Evolutionary conservation across 2,329 filamentous ascomycete genomes (phyloP).

Genomic region (Curvularia sp.): DNA sequence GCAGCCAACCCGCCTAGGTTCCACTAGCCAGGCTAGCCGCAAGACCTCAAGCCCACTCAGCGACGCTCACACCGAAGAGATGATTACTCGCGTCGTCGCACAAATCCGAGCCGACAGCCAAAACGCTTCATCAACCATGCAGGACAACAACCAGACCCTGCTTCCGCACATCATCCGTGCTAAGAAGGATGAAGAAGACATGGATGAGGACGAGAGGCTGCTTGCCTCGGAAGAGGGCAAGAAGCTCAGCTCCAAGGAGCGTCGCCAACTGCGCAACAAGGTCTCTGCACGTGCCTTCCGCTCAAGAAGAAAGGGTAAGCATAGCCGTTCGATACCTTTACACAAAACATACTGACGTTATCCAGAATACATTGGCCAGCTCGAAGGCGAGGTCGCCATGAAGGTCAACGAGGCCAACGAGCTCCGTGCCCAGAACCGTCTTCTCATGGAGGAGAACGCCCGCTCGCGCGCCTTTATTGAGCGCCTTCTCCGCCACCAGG

Average conservation of each 20-base stretch:
- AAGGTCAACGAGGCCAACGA: conserved; percentile 86
- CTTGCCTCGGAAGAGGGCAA: conserved; percentile 98
- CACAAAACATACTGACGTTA: conserved; percentile 56
- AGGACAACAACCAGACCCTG: conserved; percentile 57
- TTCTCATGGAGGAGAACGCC: conserved; percentile 83
- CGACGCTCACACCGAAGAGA: conserved; percentile 72
- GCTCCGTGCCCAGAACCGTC: conserved; percentile 79
- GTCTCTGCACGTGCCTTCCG: conserved; percentile 97
- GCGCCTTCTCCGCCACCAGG: conserved; percentile 66
- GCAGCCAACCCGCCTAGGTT: conserved; percentile 37
- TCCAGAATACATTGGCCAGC: conserved; percentile 92
- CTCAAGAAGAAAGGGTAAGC: conserved; percentile 94
- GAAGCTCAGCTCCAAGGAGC: conserved; percentile 98
- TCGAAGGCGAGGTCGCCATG: conserved; percentile 84
- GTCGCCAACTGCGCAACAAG: conserved; percentile 97
- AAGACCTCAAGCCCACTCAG: conserved; percentile 50
- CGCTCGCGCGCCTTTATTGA: conserved; percentile 83
- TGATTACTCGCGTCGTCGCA: conserved; percentile 89
- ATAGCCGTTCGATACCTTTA: conserved; percentile 1
- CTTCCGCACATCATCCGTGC: conserved; percentile 73
- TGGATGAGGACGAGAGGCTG: conserved; percentile 96
- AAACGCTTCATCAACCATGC: conserved; percentile 57
- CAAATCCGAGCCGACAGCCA: conserved; percentile 82
- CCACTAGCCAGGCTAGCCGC: conserved; percentile 34
- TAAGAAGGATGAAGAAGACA: conserved; percentile 96